A percentile compares a stretch with the other conserved stretches of the same genome.
These are phyloP conservation scores for Schizopora paradoxa DNA, from an alignment of 1,284 basidiomycete genomes.

Conservation along the genomic window DNA sequence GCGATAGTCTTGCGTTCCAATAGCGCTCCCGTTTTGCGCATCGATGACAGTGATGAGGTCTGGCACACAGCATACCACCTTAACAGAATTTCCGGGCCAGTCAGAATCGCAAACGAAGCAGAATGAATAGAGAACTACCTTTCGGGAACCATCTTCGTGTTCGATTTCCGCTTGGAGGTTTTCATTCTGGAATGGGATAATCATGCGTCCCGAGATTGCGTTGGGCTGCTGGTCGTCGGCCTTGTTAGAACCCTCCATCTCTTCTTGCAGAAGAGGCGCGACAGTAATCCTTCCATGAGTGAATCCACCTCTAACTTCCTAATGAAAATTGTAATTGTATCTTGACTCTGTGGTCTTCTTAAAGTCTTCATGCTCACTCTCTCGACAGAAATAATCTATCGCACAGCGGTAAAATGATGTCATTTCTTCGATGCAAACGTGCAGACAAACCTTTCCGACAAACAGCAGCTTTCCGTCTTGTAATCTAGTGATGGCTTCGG, in stretches of 20 bases:
- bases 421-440: background rate
- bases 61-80: slow-evolving; percentile 45
- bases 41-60: slow-evolving; percentile 55
- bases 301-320: slow-evolving; percentile 41
- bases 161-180: slow-evolving; percentile 44
- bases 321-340: no score
- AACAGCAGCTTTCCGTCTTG: slow-evolving; percentile 48
- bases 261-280: slow-evolving; percentile 39
- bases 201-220: slow-evolving; percentile 22
- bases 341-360: no score
- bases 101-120: background rate
- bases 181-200: slow-evolving; percentile 56
- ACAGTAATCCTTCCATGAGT: slow-evolving; percentile 46
- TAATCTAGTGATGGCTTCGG: slow-evolving; percentile 42
- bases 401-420: background rate
- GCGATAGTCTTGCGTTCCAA: slow-evolving; percentile 45
- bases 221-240: slow-evolving; percentile 20
- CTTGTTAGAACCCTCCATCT: slow-evolving; percentile 34
- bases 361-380: slow-evolving; percentile 24
- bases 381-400: slow-evolving; percentile 39
- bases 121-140: slow-evolving; percentile 19
- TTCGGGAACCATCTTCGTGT: slow-evolving; percentile 29
- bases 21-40: slow-evolving; percentile 45
- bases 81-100: slow-evolving; percentile 1
- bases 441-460: slow-evolving; percentile 35